Conservation (phyloP, 148 eudicot species). For the Hydrangea macrophylla region DNA sequence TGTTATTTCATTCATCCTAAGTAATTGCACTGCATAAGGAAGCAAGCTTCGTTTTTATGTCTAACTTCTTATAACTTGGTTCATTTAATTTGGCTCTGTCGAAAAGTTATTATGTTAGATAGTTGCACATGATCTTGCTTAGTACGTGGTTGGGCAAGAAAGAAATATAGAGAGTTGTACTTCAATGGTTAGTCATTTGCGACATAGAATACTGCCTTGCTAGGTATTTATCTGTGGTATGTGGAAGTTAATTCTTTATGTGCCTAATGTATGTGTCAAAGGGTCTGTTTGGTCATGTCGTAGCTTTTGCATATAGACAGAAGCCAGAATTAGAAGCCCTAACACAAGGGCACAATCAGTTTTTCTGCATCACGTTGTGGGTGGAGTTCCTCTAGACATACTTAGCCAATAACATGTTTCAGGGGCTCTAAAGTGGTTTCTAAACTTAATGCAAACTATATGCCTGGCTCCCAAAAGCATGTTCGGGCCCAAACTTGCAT, state of each 20-base stretch:
- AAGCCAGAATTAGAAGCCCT: too few relatives aligned
- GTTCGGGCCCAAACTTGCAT: too few relatives aligned
- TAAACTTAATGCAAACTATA: too few relatives aligned
- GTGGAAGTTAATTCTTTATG: neutral
- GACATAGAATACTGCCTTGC: neutral
- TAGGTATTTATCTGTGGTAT: neutral
- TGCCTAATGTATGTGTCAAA: neutral
- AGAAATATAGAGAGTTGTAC: neutral
- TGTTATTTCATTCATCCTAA: neutral
- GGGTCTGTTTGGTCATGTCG: too few relatives aligned
- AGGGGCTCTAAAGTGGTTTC: too few relatives aligned
- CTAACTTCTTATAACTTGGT: neutral
- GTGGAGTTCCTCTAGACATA: too few relatives aligned
- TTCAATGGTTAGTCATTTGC: neutral
- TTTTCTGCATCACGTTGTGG: too few relatives aligned
- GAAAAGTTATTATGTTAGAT: neutral
- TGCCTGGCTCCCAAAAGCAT: too few relatives aligned
- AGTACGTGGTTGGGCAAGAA: neutral
- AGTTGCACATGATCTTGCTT: slow-evolving; percentile 8
- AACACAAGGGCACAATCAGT: too few relatives aligned
- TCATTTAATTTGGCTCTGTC: too few relatives aligned
- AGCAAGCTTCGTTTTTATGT: neutral
- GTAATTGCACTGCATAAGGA: neutral
- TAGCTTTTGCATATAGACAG: too few relatives aligned
- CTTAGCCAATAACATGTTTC: too few relatives aligned